Evolutionary conservation across 2,329 filamentous ascomycete genomes (phyloP), one percentile per base, ranked within the genome.

Genomic region (Ceratocystis destructans): DNA sequence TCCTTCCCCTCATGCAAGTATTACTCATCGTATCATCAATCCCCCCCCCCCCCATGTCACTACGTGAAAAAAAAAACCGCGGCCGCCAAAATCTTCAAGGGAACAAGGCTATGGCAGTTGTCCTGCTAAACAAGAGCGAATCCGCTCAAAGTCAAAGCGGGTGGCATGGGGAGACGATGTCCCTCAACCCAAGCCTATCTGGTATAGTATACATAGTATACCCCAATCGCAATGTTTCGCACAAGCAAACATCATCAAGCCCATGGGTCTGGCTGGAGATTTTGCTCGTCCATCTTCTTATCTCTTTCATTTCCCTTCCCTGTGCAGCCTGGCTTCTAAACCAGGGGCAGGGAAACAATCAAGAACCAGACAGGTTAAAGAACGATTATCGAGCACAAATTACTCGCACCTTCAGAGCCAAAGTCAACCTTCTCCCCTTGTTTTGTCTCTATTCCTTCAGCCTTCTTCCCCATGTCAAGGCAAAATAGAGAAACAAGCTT

Each of bases 401-500:
- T 7, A n/a, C 15, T 8, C 28, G 33, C 55, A 28, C 25, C 28
- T 17, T 7, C 55, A 10, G 48, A 22, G 48, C 4, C 48, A 12
- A 22, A 28, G 22, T 53, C 48, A 53, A 25, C 25, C 7, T 25
- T 15, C 20, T 28, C 28, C 55, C 55, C 55, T 31, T 59, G 17
- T 28, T 59, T 31, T 59, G 55, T 59, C 55, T 59, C 55, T 28
- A 15, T 59, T 59, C 55, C 55, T 59, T 59, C 55, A 59, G 55
- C 55, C 55, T 37, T 59, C 31, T 59, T 59, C 33, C n/a, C n/a
- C 55, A 37, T 59, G 55, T 17, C 55, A 31, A 37, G 25, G 55
- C 17, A 59, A 1, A 8, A 59, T 17, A 53, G 8, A 25, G 25
- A 28, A 53, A 15, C 25, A 59, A 37, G 55, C 48, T n/a, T 25